Evolutionary conservation across 768 basidiomycete genomes (phyloP).

Genomic region (Trichaptum fuscoviolaceum): DNA sequence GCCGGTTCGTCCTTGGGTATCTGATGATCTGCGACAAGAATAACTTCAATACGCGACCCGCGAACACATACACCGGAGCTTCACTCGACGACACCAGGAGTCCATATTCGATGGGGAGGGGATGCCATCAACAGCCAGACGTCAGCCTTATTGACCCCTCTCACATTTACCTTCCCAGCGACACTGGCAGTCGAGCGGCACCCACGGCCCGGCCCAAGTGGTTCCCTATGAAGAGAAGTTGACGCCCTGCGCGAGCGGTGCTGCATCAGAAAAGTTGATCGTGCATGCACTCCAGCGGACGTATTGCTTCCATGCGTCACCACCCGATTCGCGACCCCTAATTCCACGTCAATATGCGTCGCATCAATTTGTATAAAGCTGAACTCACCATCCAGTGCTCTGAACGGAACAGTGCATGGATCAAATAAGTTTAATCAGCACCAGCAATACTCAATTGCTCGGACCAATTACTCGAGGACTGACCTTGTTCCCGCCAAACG

Average conservation of each 20-base stretch:
- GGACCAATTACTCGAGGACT: conserved; percentile 17
- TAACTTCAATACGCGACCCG: neutral
- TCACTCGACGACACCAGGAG: neutral
- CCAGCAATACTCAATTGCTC: conserved; percentile 11
- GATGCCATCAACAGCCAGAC: neutral
- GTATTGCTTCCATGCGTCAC: conserved; percentile 98
- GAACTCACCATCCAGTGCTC: conserved; percentile 78
- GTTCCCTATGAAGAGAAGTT: conserved; percentile 45
- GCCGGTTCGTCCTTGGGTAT: neutral
- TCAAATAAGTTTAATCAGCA: conserved; percentile 9
- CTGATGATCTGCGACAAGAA: neutral
- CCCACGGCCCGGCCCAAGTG: neutral
- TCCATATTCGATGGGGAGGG: no score
- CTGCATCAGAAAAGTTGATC: conserved; percentile 85
- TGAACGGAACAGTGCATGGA: conserved; percentile 22
- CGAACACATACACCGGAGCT: no score
- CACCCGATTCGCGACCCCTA: conserved; percentile 94
- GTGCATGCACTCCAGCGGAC: conserved; percentile 91
- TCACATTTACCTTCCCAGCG: neutral
- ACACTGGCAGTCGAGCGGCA: neutral
- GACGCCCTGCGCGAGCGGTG: conserved; percentile 91
- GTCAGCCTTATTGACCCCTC: neutral
- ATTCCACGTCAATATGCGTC: conserved; percentile 19
- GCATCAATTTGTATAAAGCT: conserved; percentile 12
- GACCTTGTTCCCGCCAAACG: conserved; percentile 94